These are phyloP conservation scores for Colletotrichum godetiae DNA, from an alignment of 2,329 filamentous ascomycete genomes.

Conservation along the genomic window DNA sequence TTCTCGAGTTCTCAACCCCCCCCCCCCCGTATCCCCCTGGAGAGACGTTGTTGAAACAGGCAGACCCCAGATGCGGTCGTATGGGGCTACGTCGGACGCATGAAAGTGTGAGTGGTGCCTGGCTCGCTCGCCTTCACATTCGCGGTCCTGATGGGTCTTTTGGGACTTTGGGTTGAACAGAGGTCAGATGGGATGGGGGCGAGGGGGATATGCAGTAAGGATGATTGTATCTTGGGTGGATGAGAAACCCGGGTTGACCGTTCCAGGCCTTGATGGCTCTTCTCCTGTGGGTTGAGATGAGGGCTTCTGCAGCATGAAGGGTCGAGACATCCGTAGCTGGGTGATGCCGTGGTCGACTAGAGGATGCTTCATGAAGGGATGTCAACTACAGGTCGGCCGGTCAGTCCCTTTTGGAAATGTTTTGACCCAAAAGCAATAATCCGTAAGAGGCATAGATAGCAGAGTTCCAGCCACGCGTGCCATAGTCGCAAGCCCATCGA, in stretches of 20 bases:
- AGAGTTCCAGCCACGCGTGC: not conserved
- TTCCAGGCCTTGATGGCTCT: not conserved
- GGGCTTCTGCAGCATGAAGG: conserved; percentile 20
- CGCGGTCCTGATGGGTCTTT: not conserved
- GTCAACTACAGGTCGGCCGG: not conserved
- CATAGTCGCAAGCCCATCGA: not conserved
- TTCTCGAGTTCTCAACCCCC: not conserved
- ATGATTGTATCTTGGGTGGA: not conserved
- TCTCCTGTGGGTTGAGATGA: not conserved
- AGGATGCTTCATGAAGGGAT: conserved; percentile 16
- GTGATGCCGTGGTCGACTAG: conserved; percentile 8
- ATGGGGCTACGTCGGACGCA: conserved; percentile 9
- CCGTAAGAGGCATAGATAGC: not conserved
- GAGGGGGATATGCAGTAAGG: conserved; percentile 23
- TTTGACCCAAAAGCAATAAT: not conserved
- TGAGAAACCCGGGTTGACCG: not conserved
- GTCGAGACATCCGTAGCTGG: not conserved
- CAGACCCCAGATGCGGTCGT: conserved; percentile 13
- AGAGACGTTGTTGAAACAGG: conserved; percentile 14
- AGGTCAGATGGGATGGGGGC: not conserved
- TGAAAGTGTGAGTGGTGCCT: conserved; percentile 32
- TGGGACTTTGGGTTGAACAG: not conserved
- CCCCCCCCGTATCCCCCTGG: too few relatives aligned
- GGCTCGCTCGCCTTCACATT: conserved; percentile 1
- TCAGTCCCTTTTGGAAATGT: not conserved